Evolutionary conservation across 2,329 filamentous ascomycete genomes (phyloP).

Genomic region (Colletotrichum horii): DNA sequence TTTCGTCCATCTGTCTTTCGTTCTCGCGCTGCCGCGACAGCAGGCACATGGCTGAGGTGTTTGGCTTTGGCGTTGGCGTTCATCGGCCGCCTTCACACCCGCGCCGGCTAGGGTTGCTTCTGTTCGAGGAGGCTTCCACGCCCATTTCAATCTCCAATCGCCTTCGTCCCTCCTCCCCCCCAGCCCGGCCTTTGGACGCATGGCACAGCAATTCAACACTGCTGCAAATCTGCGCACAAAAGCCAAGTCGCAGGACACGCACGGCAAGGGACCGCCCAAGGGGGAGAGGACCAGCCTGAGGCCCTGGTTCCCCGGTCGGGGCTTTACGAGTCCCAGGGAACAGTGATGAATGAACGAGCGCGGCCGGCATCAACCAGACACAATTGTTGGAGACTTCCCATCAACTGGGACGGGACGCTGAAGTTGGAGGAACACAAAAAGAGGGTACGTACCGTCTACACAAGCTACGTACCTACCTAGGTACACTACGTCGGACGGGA

Average conservation of each 20-base stretch:
- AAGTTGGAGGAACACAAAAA: not conserved
- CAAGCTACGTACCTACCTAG: not conserved
- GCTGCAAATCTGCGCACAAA: not conserved
- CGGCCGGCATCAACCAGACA: conserved; percentile 18
- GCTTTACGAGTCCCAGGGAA: conserved; percentile 5
- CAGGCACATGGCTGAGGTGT: not conserved
- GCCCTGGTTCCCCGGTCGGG: conserved; percentile 9
- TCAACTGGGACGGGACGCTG: conserved; percentile 6
- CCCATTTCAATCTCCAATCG: not conserved
- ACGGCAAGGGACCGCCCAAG: not conserved
- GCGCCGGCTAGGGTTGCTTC: not conserved
- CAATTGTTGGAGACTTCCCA: conserved; percentile 7
- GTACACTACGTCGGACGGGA: conserved; percentile 10
- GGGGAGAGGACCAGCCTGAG: not conserved
- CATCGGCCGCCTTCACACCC: not conserved
- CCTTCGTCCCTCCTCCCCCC: not conserved
- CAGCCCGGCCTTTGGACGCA: not conserved
- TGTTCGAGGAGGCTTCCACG: not conserved
- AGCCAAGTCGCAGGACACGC: not conserved
- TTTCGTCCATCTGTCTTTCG: not conserved
- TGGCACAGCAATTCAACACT: not conserved
- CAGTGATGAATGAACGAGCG: conserved; percentile 11
- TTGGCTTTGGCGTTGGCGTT: not conserved
- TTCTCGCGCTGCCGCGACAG: not conserved
- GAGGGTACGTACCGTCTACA: conserved; percentile 3